These are phyloP conservation scores for Heterobasidion occidentale DNA, from an alignment of 1,284 basidiomycete genomes.

Conservation along the genomic window DNA sequence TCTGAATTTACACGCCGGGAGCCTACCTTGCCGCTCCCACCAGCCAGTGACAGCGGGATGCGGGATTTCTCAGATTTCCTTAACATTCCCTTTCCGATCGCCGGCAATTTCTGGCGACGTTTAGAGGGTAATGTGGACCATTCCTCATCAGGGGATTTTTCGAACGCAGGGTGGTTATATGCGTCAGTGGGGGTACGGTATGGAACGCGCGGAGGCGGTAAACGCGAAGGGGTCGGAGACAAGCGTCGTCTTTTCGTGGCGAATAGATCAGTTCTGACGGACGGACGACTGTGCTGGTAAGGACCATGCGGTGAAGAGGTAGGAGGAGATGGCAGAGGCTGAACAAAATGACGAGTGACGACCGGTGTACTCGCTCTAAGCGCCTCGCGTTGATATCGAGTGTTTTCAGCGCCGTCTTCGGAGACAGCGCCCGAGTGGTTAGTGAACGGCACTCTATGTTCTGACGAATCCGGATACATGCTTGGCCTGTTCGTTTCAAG, in stretches of 20 bases:
- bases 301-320: background rate
- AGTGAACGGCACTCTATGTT: background rate
- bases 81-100: background rate
- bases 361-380: too few species aligned
- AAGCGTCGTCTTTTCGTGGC: background rate
- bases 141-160: background rate
- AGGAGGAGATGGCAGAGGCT: background rate
- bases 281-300: background rate
- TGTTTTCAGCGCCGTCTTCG: background rate
- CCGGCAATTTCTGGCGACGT: background rate
- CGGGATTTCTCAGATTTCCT: background rate
- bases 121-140: background rate
- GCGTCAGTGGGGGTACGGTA: background rate
- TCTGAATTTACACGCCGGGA: background rate
- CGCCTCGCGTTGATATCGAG: too few species aligned
- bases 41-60: background rate
- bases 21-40: background rate
- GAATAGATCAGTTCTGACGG: background rate
- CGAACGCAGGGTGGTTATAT: background rate
- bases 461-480: background rate
- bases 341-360: too few species aligned
- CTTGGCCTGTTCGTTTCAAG: background rate
- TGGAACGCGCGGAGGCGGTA: background rate
- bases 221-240: background rate
- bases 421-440: background rate